Evolutionary conservation across 306 rosid genomes (phyloP).

Genomic region (Heteromeles arbutifolia): DNA sequence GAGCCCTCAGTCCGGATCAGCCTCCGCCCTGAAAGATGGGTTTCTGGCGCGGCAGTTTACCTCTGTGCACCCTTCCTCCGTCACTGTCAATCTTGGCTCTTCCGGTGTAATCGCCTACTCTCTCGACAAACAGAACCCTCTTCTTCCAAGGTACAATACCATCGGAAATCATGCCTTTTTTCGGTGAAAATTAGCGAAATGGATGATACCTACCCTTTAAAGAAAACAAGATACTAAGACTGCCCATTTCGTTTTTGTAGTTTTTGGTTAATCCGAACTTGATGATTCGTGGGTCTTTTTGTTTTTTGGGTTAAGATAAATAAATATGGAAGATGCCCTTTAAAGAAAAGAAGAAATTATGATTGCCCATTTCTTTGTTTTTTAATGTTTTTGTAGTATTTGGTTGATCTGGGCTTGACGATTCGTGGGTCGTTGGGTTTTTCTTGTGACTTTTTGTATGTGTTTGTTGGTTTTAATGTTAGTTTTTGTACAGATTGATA

Average conservation of each 20-base stretch:
- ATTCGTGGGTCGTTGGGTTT: not conserved
- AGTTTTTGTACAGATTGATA: not conserved
- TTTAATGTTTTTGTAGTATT: not conserved
- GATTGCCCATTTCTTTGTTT: not conserved
- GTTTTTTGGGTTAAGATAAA: not conserved
- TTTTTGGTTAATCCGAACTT: not conserved
- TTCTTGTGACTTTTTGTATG: not conserved
- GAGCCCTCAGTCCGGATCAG: constrained; percentile 51
- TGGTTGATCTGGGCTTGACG: constrained; percentile 2
- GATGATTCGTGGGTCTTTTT: not conserved
- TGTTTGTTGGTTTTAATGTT: not conserved
- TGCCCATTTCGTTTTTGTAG: not conserved
- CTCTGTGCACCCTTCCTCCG: constrained; percentile 58
- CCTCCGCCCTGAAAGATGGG: constrained; percentile 67
- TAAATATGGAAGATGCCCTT: not conserved
- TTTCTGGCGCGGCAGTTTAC: constrained; percentile 54
- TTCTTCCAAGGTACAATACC: constrained; percentile 66
- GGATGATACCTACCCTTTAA: not conserved
- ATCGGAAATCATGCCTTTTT: not conserved
- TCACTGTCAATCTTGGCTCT: constrained; percentile 64
- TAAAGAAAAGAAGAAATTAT: not conserved
- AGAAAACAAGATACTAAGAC: not conserved
- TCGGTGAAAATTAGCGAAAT: not conserved
- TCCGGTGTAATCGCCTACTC: constrained; percentile 59
- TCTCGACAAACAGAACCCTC: constrained; percentile 57